These are phyloP conservation scores for Calocera cornea DNA, from an alignment of 768 basidiomycete genomes.

Conservation along the genomic window DNA sequence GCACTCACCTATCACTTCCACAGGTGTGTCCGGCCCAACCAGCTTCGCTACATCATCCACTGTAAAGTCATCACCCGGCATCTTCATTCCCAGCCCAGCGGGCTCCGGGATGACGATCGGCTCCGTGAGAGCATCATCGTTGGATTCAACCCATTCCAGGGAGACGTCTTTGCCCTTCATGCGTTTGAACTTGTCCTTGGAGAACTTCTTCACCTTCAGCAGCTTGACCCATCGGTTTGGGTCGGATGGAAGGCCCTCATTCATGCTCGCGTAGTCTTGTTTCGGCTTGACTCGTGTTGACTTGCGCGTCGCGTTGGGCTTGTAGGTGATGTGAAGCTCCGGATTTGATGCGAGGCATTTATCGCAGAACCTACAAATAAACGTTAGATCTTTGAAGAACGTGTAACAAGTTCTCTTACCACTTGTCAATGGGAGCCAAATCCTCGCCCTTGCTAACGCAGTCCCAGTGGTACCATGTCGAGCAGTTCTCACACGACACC, in stretches of 20 bases:
- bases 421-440: slow-evolving; percentile 60
- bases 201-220: slow-evolving; percentile 53
- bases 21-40: slow-evolving; percentile 60
- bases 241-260: slow-evolving; percentile 46
- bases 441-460: slow-evolving; percentile 58
- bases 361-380: slow-evolving; percentile 49
- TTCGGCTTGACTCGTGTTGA: slow-evolving; percentile 48
- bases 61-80: slow-evolving; percentile 56
- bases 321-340: slow-evolving; percentile 52
- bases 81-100: slow-evolving; percentile 78
- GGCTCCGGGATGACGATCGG: slow-evolving; percentile 68
- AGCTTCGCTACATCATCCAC: slow-evolving; percentile 69
- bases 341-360: slow-evolving; percentile 48
- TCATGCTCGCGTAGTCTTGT: slow-evolving; percentile 67
- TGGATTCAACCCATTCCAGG: slow-evolving; percentile 58
- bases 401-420: slow-evolving; percentile 33
- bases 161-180: slow-evolving; percentile 56
- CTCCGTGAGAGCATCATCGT: slow-evolving; percentile 61
- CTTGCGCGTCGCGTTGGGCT: slow-evolving; percentile 59
- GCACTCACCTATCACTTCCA: slow-evolving; percentile 78
- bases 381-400: neutral
- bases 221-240: slow-evolving; percentile 53
- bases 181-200: slow-evolving; percentile 47
- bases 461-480: slow-evolving; percentile 73
- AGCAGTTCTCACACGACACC: slow-evolving; percentile 73